Conservation (phyloP, 78 protist genomes). For the Chrysochromulina parva region DNA sequence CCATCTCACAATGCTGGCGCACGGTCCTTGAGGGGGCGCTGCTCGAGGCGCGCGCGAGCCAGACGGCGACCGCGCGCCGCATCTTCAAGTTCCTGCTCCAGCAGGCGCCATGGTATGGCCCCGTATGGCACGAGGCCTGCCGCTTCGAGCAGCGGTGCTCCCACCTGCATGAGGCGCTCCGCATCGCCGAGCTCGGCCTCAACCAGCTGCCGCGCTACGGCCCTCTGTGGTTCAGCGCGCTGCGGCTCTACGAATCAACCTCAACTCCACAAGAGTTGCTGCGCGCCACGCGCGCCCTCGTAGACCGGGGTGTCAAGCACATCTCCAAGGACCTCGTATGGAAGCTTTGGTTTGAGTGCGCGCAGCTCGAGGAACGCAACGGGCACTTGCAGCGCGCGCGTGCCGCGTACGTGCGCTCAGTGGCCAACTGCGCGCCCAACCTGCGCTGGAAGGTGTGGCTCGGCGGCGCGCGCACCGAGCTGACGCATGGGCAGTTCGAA, state of each 20-base stretch:
- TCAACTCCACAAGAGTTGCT: background rate
- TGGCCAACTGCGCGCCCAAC: conserved; percentile 74
- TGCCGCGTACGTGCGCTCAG: conserved; percentile 68
- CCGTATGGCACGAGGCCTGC: conserved; percentile 85
- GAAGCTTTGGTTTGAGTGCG: conserved; percentile 89
- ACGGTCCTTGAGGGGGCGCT: conserved; percentile 87
- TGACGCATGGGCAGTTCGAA: conserved; percentile 40
- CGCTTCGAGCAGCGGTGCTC: conserved; percentile 76
- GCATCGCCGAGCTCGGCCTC: conserved; percentile 73
- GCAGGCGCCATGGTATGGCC: conserved; percentile 86
- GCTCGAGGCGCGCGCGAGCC: conserved; percentile 84
- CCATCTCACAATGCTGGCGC: conserved; percentile 83
- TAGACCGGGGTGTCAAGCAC: conserved; percentile 58
- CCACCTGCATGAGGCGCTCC: conserved; percentile 65
- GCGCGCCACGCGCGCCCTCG: conserved; percentile 48
- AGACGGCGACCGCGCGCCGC: conserved; percentile 66
- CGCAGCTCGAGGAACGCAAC: conserved; percentile 86
- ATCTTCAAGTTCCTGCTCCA: conserved; percentile 80
- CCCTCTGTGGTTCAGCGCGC: conserved; percentile 80
- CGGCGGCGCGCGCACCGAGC: conserved; percentile 76
- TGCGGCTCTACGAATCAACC: conserved; percentile 63
- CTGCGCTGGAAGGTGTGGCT: conserved; percentile 87
- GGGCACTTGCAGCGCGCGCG: conserved; percentile 54
- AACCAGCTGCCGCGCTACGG: conserved; percentile 66
- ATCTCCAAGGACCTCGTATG: conserved; percentile 85